These are phyloP conservation scores for Apiotrichum akiyoshidainum DNA, from an alignment of 1,284 basidiomycete species.

Conservation along the genomic window DNA sequence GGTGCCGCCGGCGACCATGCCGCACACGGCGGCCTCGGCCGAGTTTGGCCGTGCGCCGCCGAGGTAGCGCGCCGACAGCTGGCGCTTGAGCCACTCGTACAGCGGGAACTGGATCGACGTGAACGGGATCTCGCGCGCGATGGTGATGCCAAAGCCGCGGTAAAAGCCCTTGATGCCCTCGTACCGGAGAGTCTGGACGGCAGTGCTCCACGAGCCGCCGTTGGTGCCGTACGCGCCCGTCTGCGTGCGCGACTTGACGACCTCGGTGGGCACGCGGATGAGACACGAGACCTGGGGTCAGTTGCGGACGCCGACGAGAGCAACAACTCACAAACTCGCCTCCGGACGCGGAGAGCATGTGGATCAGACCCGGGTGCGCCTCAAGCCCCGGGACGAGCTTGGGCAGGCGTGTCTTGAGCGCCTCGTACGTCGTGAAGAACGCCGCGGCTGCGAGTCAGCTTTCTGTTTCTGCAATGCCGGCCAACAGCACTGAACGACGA, in stretches of 20 bases:
- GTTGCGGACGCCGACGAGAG: constrained; percentile 9
- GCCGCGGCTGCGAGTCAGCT: constrained; percentile 67
- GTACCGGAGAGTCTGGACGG: constrained; percentile 55
- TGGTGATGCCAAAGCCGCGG: constrained; percentile 71
- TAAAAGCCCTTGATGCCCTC: constrained; percentile 71
- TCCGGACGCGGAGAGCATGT: constrained; percentile 74
- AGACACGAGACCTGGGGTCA: constrained; percentile 74
- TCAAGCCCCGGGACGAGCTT: constrained; percentile 48
- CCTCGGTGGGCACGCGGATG: constrained; percentile 89
- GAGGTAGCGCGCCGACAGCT: constrained; percentile 54
- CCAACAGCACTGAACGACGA: too few species aligned
- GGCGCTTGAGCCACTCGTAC: constrained; percentile 81
- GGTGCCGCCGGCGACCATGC: constrained; percentile 83
- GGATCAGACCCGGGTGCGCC: constrained; percentile 65
- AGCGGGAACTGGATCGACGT: constrained; percentile 96
- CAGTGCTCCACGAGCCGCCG: constrained; percentile 42
- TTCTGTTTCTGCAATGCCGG: too few species aligned
- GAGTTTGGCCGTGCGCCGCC: constrained; percentile 60
- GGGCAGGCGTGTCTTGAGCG: constrained; percentile 72
- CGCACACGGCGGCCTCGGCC: constrained; percentile 85
- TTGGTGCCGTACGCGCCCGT: constrained; percentile 64
- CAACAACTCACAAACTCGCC: constrained; percentile 69
- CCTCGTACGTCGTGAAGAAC: constrained; percentile 95
- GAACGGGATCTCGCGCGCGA: constrained; percentile 88
- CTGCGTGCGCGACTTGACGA: constrained; percentile 83